Evolutionary conservation across 306 rosid species (phyloP).

Genomic region (Aeschynomene evenia): DNA sequence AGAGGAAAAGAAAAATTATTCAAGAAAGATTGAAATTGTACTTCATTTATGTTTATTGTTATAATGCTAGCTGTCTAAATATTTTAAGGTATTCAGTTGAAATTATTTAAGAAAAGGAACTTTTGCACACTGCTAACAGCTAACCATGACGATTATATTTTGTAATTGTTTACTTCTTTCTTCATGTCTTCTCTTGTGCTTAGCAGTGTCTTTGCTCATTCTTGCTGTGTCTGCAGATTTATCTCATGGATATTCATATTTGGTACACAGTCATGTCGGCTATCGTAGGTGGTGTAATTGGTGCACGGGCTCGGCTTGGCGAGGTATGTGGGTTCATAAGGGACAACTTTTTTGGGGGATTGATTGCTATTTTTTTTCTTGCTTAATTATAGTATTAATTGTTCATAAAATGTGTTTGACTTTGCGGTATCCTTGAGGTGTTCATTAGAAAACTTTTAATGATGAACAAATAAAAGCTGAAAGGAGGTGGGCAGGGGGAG

Average conservation of each 20-base stretch:
- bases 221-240: slow-evolving; percentile 60
- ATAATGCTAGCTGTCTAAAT: not conserved
- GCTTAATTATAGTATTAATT: not conserved
- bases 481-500: not conserved
- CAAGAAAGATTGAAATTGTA: not conserved
- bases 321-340: slow-evolving; percentile 58
- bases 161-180: not conserved
- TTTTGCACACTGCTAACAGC: not conserved
- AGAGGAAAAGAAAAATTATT: no score
- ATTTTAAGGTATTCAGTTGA: not conserved
- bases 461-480: not conserved
- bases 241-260: slow-evolving; percentile 92
- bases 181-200: not conserved
- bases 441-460: not conserved
- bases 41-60: not conserved
- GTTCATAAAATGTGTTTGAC: not conserved
- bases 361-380: not conserved
- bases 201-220: slow-evolving; percentile 30
- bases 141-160: not conserved
- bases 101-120: no score
- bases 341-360: not conserved
- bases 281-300: slow-evolving; percentile 87
- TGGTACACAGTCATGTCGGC: slow-evolving; percentile 95
- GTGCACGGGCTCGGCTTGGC: slow-evolving; percentile 93
- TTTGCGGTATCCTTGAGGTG: not conserved